These are phyloP conservation scores for Dictyostelium citrinum DNA, from an alignment of 78 protist species.

Conservation along the genomic window DNA sequence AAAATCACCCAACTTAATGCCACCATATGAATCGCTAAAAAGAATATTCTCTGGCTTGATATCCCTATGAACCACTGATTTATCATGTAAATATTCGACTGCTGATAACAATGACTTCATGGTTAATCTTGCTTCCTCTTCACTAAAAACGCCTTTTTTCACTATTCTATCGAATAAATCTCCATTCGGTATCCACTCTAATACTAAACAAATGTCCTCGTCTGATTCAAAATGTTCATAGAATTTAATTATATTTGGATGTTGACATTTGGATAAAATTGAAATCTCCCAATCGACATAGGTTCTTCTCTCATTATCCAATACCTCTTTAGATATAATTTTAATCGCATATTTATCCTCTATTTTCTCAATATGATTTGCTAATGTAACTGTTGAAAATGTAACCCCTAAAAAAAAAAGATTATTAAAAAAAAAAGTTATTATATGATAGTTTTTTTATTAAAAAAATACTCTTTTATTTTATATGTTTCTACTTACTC, in stretches of 20 bases:
- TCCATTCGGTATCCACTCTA: constrained; percentile 81
- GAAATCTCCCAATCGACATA: constrained; percentile 76
- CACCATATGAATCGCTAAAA: constrained; percentile 23
- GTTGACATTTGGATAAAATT: constrained; percentile 63
- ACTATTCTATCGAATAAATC: constrained; percentile 84
- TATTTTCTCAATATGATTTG: not conserved
- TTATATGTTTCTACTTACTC: constrained; percentile 16
- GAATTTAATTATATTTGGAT: constrained; percentile 77
- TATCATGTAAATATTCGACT: constrained; percentile 71
- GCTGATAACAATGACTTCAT: constrained; percentile 77
- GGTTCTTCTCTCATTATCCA: constrained; percentile 22
- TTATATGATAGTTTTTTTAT: not conserved
- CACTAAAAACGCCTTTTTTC: constrained; percentile 70
- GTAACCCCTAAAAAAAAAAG: constrained; percentile 16
- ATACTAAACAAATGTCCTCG: constrained; percentile 57
- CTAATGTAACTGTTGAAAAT: constrained; percentile 61
- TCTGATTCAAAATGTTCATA: constrained; percentile 73
- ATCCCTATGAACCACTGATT: constrained; percentile 80
- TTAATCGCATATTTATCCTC: constrained; percentile 57
- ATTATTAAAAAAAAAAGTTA: not conserved
- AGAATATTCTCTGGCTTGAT: constrained; percentile 86
- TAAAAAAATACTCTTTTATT: no score
- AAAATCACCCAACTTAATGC: constrained; percentile 85
- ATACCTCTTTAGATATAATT: constrained; percentile 43
- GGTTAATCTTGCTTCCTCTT: constrained; percentile 62